A percentile compares a stretch with the other conserved stretches of the same genome.
Conservation (phyloP, 176 grass and related monocot species). For the Pontederia paniculata region DNA sequence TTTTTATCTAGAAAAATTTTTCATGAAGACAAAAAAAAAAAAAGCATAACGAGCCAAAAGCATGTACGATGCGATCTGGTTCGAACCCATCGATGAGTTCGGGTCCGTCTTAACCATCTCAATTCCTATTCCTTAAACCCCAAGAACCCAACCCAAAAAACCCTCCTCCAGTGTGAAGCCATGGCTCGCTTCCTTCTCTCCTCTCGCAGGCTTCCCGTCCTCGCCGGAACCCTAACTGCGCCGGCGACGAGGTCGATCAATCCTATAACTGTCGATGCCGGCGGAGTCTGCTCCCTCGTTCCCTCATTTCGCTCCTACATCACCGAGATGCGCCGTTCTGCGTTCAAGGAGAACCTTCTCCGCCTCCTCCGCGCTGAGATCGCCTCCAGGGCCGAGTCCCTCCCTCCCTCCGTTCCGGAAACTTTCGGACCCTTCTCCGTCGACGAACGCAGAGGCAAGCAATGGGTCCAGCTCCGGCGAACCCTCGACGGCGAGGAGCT, state of each 20-base stretch:
- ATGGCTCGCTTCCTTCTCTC: conserved; percentile 16
- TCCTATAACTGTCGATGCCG: no score
- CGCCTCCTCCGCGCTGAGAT: conserved; percentile 66
- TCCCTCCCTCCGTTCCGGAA: background rate
- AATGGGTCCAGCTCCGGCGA: conserved; percentile 36
- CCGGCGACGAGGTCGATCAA: background rate
- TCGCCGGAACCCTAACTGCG: background rate
- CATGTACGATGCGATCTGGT: no score
- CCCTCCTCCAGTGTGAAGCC: no score
- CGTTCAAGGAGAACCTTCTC: conserved; percentile 60
- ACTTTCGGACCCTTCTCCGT: conserved; percentile 30
- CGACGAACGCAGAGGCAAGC: conserved; percentile 43
- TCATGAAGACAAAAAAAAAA: no score
- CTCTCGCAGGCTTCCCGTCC: background rate
- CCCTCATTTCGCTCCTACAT: conserved; percentile 34
- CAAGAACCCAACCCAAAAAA: no score
- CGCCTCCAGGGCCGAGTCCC: conserved; percentile 19
- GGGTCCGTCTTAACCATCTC: no score
- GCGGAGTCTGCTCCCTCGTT: background rate
- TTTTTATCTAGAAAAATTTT: no score
- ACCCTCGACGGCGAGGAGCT: conserved; percentile 28
- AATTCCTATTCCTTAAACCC: no score
- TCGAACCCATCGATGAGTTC: no score
- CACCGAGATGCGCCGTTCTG: conserved; percentile 46
- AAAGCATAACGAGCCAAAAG: no score